phyloP scores from a whole-genome alignment of 805 yeast genomes.

The Barnettozyma wickerhamii region DNA sequence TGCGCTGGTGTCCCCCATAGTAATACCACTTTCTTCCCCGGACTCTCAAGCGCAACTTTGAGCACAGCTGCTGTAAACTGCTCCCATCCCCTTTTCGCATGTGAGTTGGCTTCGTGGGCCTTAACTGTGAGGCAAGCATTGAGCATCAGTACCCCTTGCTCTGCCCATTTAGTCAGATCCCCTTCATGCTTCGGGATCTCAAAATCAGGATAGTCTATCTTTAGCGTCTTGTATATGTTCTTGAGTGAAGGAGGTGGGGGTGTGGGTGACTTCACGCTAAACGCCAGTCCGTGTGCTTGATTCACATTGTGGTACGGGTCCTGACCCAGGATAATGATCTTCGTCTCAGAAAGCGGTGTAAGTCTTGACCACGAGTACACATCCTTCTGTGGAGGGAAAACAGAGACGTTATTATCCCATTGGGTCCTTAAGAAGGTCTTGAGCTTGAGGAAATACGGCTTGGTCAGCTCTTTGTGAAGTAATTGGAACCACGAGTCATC shows the following conservation, averaged over 20 bases:
- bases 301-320: conserved; percentile 92
- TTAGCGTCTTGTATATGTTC: conserved; percentile 80
- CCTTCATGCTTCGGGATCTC: conserved; percentile 44
- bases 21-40: conserved; percentile 15
- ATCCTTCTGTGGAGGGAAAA: conserved; percentile 76
- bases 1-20: conserved; percentile 44
- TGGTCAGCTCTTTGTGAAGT: conserved; percentile 66
- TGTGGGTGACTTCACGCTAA: conserved; percentile 81
- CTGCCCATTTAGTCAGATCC: conserved; percentile 78
- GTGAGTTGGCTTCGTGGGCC: conserved; percentile 92
- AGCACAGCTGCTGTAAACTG: conserved; percentile 74
- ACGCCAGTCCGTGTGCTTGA: conserved; percentile 97
- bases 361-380: conserved; percentile 90
- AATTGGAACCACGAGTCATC: conserved; percentile 76
- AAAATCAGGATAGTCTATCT: conserved; percentile 71
- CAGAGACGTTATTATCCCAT: conserved; percentile 38
- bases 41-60: conserved; percentile 46
- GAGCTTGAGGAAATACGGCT: conserved; percentile 76
- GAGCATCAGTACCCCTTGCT: conserved; percentile 79
- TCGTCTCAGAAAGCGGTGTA: conserved; percentile 71
- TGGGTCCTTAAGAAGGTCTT: conserved; percentile 59
- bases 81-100: conserved; percentile 91
- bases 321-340: conserved; percentile 85
- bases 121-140: conserved; percentile 89
- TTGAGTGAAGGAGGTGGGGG: conserved; percentile 83